Conservation (phyloP, 306 rosid species). For the Gleditsia sinensis region DNA sequence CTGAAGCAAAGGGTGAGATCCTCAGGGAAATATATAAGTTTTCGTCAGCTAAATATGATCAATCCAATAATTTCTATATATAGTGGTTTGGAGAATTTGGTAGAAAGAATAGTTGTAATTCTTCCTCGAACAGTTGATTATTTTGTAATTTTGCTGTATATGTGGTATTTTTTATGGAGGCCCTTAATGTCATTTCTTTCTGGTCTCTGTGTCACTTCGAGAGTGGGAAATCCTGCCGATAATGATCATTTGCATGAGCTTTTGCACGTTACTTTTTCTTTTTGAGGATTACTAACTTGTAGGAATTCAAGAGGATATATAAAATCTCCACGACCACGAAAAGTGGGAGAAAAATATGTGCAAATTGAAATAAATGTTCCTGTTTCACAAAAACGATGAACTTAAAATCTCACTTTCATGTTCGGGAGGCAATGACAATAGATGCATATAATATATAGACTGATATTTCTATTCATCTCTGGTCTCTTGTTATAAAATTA, state of each 20-base stretch:
- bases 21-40: no score
- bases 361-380: background rate
- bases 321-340: background rate
- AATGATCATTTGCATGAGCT: background rate
- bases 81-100: no score
- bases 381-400: background rate
- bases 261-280: background rate
- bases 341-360: background rate
- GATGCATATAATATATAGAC: background rate
- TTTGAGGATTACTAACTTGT: background rate
- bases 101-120: no score
- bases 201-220: no score
- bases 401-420: background rate
- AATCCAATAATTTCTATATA: no score
- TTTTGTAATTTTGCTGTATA: no score
- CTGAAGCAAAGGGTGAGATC: no score
- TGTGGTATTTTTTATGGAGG: background rate
- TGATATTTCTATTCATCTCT: background rate
- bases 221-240: background rate
- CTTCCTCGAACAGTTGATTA: no score
- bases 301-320: no score
- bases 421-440: constrained; percentile 2
- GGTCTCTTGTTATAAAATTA: no score
- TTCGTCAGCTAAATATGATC: no score
- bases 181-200: no score